phyloP scores from a whole-genome alignment of 2,329 filamentous ascomycete species.

The Colletotrichum orbiculare region DNA sequence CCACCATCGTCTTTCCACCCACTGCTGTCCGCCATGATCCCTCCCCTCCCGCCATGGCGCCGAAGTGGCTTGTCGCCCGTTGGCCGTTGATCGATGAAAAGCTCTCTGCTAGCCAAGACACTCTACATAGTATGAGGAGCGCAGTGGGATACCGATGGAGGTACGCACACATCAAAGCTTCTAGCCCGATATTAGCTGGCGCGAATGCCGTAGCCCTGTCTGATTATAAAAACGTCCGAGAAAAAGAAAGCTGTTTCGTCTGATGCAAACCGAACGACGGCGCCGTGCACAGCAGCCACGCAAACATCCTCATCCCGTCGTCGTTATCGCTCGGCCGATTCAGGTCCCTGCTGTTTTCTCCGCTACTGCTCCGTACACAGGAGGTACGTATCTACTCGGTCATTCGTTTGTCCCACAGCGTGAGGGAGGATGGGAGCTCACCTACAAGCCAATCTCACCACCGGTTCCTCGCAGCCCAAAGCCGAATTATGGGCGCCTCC shows the following conservation, averaged over 20 bases:
- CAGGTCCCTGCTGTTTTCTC: conserved; percentile 10
- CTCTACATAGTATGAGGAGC: neutral
- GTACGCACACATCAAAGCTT: neutral
- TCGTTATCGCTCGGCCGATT: conserved; percentile 23
- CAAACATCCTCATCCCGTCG: conserved; percentile 14
- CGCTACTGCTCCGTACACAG: neutral
- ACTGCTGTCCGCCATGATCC: neutral
- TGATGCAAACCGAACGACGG: conserved; percentile 15
- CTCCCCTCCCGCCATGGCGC: conserved; percentile 24
- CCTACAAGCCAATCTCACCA: conserved; percentile 4
- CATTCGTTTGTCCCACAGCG: conserved; percentile 31
- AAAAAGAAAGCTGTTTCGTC: conserved; percentile 5
- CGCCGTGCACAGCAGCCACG: conserved; percentile 1
- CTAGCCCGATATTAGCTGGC: conserved; percentile 12
- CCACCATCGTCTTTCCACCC: no score
- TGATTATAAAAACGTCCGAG: conserved; percentile 1
- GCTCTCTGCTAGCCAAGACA: neutral
- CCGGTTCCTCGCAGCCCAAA: conserved; percentile 11
- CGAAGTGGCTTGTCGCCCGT: conserved; percentile 28
- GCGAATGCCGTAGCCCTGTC: neutral
- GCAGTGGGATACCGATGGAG: neutral
- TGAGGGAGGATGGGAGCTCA: neutral
- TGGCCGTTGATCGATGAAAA: conserved; percentile 6
- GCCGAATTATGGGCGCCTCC: neutral
- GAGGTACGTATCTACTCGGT: conserved; percentile 4